A percentile compares a stretch with the other conserved stretches of the same genome.
phyloP scores from a whole-genome alignment of 2,329 filamentous ascomycete genomes.

The Rhynchosporium graminicola region DNA sequence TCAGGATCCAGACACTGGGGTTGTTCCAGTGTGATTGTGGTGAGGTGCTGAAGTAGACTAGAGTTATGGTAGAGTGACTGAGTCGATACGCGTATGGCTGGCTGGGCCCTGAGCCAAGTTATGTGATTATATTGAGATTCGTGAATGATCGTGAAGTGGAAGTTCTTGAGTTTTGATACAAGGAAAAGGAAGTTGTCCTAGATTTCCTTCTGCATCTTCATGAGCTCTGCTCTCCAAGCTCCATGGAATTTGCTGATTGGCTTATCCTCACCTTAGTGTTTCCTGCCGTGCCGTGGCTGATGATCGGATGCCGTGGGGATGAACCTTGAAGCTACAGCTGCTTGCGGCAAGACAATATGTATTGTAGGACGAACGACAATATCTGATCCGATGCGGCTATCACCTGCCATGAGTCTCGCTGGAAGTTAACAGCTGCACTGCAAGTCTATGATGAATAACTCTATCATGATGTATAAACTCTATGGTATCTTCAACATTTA shows the following conservation, averaged over 20 bases:
- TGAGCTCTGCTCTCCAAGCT: constrained; percentile 1
- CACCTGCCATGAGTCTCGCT: constrained; percentile 4
- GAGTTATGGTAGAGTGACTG: background rate
- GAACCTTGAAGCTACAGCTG: background rate
- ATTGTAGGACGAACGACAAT: background rate
- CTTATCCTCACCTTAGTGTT: constrained; percentile 7
- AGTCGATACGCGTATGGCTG: too few relatives aligned
- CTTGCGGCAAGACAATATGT: constrained; percentile 5
- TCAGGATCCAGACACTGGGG: constrained; percentile 6
- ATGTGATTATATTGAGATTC: background rate
- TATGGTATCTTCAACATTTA: background rate
- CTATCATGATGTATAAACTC: background rate
- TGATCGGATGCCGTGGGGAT: background rate
- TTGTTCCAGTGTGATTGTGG: constrained; percentile 8
- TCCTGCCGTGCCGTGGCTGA: constrained; percentile 3
- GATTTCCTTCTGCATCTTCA: constrained; percentile 2
- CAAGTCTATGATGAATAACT: background rate
- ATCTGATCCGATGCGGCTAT: constrained; percentile 6
- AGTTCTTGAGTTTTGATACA: background rate
- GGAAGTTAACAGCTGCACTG: background rate
- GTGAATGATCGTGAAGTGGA: background rate
- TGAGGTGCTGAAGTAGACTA: background rate
- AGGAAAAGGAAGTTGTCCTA: background rate
- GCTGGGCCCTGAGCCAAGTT: background rate
- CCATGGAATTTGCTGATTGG: constrained; percentile 2